Evolutionary conservation across 2,329 filamentous ascomycete species (phyloP), one percentile per base, ranked within the genome.

Genomic region (Apiospora aurea): DNA sequence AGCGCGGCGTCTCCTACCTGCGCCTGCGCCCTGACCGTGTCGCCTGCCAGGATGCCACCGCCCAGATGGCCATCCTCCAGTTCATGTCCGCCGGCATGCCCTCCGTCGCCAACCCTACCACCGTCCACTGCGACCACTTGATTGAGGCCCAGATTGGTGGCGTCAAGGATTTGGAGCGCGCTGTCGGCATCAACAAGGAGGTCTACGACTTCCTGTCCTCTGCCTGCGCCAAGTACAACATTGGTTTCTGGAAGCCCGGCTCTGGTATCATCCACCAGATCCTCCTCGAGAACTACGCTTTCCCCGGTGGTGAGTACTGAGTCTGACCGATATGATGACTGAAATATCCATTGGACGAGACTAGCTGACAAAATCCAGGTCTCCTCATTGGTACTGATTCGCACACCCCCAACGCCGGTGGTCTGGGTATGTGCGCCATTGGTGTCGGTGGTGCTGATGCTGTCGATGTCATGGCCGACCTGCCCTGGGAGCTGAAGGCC

Each of bases 251-350:
- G 96, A 94, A 91, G 85, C 96, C 96, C 76, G 96, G 96, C 79
- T 98, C 96, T 82, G 96, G 96, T 89, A 99, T 98, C 83, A 99
- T 99, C 79, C 96, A 99, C 88, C 96, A 98, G 89, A 98, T 98
- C 81, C 86, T 98, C 75, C 91, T 98, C 73, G 96, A 99, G 88
- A 98, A 98, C 90, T 98, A 98, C 84, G 95, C 95, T 83, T 98
- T 98, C 92, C 96, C 96, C 76, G 96, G 96, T 90, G 96, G 93
- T 41, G 34, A 41, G 57, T 64, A 64, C 34, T 11, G 29, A 34
- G 16, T 61, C 53, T 61, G 29, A 61, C n/a, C 34, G 14, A 18
- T 7, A 64, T 14, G 4, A n/a, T 41, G 34, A 18, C 21, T n/a
- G 2, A 8, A 8, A 38, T 5, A 38, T 38, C 18, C 4, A 6